Base-by-base conservation (phyloP, 202 grass and related monocot genomes). In the Digitaria exilis region DNA sequence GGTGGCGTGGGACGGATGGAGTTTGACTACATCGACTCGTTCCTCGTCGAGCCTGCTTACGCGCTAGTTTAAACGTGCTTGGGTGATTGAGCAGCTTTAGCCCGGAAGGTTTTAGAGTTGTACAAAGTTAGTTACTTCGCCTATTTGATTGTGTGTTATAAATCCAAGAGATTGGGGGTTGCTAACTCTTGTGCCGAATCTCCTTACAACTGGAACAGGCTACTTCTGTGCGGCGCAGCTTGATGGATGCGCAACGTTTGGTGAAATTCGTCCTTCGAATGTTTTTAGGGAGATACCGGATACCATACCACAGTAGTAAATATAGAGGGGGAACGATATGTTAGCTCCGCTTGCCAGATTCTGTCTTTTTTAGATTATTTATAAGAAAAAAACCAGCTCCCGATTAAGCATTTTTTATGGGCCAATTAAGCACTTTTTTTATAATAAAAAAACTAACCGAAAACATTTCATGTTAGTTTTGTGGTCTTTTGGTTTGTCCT, bases 31-130 rank as follows among this genome's bases (percentile, higher is more conserved):
- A 68, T 86, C 16, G 84, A 90, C 26, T 86, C 83, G 32, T 86
- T 86, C 67, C 74, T 86, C 7, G 88, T 86, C n/a, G 88, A 90
- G 50, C 84, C 88, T 43, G 79, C 88, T 51, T 90, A 79, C 26
- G 88, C 79, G 42, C 73, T 83, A 46, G 84, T 75, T 65, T 90
- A 50, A 85, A 63, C 31, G 16, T 50, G 22, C 25, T 69, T 4
- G n/a, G 28, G 72, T 25, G 16, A 71, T 50, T 57, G 70, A 72
- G 35, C 21, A 72, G n/a, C 22, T 73, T 58, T 77, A 78, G 73
- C 42, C 67, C 26, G 5, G 26, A 62, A 26, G 16, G 17, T 26
- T 76, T 32, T 73, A 34, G 50, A 69, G 48, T 28, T 79, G 65
- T 86, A 86, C 51, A 86, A 78, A 72, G 8, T 12, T 81, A 71